These are phyloP conservation scores for Trametes coccinea DNA, from an alignment of 768 basidiomycete genomes.

Conservation along the genomic window DNA sequence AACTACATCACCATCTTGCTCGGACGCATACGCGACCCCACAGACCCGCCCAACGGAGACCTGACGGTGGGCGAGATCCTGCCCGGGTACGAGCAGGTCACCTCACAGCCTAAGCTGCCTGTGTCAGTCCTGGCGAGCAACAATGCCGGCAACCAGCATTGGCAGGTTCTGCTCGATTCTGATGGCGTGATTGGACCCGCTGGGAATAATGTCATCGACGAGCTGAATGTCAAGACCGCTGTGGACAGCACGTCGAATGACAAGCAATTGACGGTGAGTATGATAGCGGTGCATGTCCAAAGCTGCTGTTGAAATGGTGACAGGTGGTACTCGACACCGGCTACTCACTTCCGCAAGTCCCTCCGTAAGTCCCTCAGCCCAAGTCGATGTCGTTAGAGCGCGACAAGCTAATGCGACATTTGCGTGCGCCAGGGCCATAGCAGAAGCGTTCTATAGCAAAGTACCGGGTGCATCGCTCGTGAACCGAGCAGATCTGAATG, in stretches of 20 bases:
- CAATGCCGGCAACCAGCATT: conserved; percentile 53
- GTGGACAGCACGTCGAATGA: conserved; percentile 44
- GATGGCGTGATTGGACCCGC: conserved; percentile 65
- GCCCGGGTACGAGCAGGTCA: conserved; percentile 48
- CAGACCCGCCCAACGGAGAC: conserved; percentile 54
- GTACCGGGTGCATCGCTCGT: conserved; percentile 54
- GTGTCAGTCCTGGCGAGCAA: conserved; percentile 42
- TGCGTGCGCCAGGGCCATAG: conserved; percentile 41
- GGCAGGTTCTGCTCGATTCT: conserved; percentile 62
- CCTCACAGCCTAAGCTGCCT: conserved; percentile 49
- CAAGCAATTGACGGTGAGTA: conserved; percentile 47
- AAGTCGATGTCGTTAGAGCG: neutral
- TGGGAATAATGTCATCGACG: conserved; percentile 50
- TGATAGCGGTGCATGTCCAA: neutral
- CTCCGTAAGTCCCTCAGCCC: conserved; percentile 38
- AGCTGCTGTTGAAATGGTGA: neutral
- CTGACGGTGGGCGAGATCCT: conserved; percentile 64
- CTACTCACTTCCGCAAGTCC: conserved; percentile 65
- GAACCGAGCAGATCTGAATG: conserved; percentile 37
- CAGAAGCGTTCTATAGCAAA: conserved; percentile 60
- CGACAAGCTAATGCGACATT: conserved; percentile 12
- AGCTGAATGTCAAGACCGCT: conserved; percentile 45
- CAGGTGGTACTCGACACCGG: conserved; percentile 64
- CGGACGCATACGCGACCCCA: conserved; percentile 56
- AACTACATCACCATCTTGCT: conserved; percentile 67